Evolutionary conservation across 805 yeast genomes (phyloP), one percentile per base, ranked within the genome.

Genomic region (Myxozyma neglecta): DNA sequence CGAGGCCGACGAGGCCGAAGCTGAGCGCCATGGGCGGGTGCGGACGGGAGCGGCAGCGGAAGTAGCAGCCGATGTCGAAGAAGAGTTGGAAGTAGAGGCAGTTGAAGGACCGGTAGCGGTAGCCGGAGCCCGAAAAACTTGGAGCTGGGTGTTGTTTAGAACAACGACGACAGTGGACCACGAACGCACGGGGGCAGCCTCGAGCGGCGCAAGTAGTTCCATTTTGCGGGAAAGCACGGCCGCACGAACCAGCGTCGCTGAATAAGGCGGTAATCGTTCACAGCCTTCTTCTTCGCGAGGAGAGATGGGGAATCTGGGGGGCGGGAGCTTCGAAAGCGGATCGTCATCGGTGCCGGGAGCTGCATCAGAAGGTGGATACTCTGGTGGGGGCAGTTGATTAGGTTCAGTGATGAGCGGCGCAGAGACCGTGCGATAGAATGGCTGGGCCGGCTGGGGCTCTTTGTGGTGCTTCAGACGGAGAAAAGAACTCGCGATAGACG

Each of bases 71-170:
- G 36, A 10, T 1, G 44, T 20, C 18, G 46, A 16, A 2, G 50
- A 45, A 16, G 35, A 56, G 36, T 35, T 20, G 29, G 29, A 24
- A 24, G 29, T 24, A 24, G 29, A 24, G 29, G 29, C 2, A 24
- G 29, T 24, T 24, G 29, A 24, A 24, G 29, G 29, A 5, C 29
- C 29, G 5, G 29, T 24, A 39, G 34, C 44, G 48, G 56, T n/a
- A 11, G 59, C 37, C 20, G 57, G 53, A 6, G 57, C 57, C 35
- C 20, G 34, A 72, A 88, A 89, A 57, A 92, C 76, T 73, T 88
- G 88, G 40, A 92, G 76, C 75, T 90, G 96, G 1, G 97, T 92
- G 18, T 93, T 89, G 77, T 92, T 90, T 54, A 92, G 77, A 70
- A 88, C 96, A 73, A 90, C 78, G 24, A 88, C 77, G 48, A 81